These are phyloP conservation scores for Paramarasmius palmivorus DNA, from an alignment of 1,284 basidiomycete genomes.

Conservation along the genomic window DNA sequence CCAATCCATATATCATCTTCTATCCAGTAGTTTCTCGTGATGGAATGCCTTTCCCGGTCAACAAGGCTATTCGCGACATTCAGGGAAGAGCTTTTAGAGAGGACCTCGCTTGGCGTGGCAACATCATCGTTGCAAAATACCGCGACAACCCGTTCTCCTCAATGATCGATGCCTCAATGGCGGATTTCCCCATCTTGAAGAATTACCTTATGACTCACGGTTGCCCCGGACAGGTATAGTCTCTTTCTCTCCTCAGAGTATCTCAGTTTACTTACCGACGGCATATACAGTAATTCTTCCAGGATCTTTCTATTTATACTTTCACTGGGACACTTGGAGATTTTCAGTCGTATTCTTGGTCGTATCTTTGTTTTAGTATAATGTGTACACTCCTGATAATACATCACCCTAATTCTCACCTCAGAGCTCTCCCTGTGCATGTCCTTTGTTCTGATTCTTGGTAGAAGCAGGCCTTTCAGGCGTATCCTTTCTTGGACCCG, in stretches of 20 bases:
- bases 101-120: slow-evolving; percentile 71
- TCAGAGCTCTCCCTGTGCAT: slow-evolving; percentile 20
- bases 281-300: not conserved
- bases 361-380: slow-evolving; percentile 13
- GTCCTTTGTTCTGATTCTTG: too few relatives aligned
- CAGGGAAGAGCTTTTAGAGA: slow-evolving; percentile 63
- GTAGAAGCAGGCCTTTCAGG: slow-evolving; percentile 19
- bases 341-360: slow-evolving; percentile 7
- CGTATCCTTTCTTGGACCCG: slow-evolving; percentile 19
- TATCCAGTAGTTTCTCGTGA: slow-evolving; percentile 74
- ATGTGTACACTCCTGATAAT: slow-evolving; percentile 11
- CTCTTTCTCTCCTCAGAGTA: not conserved
- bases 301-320: not conserved
- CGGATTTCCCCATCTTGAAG: slow-evolving; percentile 77
- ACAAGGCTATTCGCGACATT: slow-evolving; percentile 71
- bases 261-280: not conserved
- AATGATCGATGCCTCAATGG: slow-evolving; percentile 73
- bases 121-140: slow-evolving; percentile 76
- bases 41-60: slow-evolving; percentile 76
- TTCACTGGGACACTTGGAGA: not conserved
- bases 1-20: slow-evolving; percentile 76
- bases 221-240: slow-evolving; percentile 36
- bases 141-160: slow-evolving; percentile 64
- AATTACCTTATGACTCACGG: slow-evolving; percentile 72
- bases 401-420: not conserved